Percentiles rank a stretch among this genome's conserved stretches.
These are phyloP conservation scores for Paraleonurus japonicus DNA, from an alignment of 257 asterid genomes.

Conservation along the genomic window DNA sequence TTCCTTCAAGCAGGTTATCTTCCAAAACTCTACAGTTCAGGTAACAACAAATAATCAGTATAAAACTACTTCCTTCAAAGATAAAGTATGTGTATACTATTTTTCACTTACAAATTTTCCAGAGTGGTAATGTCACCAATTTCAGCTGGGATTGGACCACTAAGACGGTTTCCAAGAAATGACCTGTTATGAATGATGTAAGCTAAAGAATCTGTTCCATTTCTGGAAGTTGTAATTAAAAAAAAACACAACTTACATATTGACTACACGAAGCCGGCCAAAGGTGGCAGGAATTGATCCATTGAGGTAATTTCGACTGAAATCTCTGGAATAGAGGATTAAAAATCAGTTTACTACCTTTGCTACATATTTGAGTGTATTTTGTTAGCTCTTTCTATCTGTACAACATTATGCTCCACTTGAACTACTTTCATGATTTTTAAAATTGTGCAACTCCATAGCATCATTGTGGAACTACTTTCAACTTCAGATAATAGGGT, in stretches of 20 bases:
- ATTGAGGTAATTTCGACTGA: slow-evolving; percentile 64
- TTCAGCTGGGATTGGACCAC: slow-evolving; percentile 72
- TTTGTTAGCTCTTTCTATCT: background rate
- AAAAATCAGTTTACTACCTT: slow-evolving; percentile 12
- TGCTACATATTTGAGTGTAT: background rate
- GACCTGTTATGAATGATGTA: slow-evolving; percentile 41
- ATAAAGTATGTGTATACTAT: slow-evolving; percentile 3
- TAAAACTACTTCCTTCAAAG: slow-evolving; percentile 1
- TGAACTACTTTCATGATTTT: background rate
- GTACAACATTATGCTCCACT: background rate
- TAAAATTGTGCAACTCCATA: background rate
- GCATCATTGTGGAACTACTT: background rate
- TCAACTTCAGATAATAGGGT: background rate
- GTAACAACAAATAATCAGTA: slow-evolving; percentile 29
- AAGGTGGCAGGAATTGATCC: slow-evolving; percentile 69
- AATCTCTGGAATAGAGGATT: slow-evolving; percentile 56
- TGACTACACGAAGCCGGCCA: slow-evolving; percentile 47
- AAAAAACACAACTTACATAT: slow-evolving; percentile 46
- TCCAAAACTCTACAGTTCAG: slow-evolving; percentile 59
- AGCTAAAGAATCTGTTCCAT: background rate
- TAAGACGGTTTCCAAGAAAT: slow-evolving; percentile 72
- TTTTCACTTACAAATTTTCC: slow-evolving; percentile 61
- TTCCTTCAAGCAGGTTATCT: slow-evolving; percentile 77
- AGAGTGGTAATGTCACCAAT: slow-evolving; percentile 66
- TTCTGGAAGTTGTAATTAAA: background rate